Evolutionary conservation across 2,329 filamentous ascomycete genomes (phyloP), one percentile per base, ranked within the genome.

Genomic region (Cryoendolithus antarcticus): DNA sequence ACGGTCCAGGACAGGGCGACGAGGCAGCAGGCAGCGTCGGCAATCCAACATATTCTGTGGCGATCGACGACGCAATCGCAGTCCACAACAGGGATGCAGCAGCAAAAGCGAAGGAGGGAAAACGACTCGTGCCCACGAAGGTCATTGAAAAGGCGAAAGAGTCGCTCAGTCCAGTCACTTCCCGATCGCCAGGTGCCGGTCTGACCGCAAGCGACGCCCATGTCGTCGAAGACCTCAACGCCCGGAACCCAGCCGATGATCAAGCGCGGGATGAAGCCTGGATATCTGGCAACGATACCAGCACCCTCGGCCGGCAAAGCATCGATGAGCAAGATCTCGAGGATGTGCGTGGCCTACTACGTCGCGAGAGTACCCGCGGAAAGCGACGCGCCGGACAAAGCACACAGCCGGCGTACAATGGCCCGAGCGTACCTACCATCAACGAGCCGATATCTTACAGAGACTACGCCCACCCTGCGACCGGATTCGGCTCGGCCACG

Each of bases 1-100:
- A 85, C 51, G 77, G 69, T 12, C 89, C 89, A 40, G 86, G 81
- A 31, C 86, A 82, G 43, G 83, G 79, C 40, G 66, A 64, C 44
- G 67, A 73, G 42, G 75, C 73, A 31, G 72, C 82, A 4, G 75
- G 70, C 27, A 70, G 69, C 45, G 61, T 62, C 27, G 66, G 66
- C 11, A 91, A 93, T 61, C 88, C 88, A 1, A 67, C 76, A 4
- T 94, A 91, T 66, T 81, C 80, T 12, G 88, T 95, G 12, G 60
- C 79, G 4, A 79, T 94, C 37, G 68, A 74, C 2, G 80, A 89
- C 46, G 65, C 72, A 0, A 73, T 77, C 48, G 86, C 86, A 5
- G 63, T 70, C 24, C 64, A 70, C 30, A 77, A 77, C 39, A 54
- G 50, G 3, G 75, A 82, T 32, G 69, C 72, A 39, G 71, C 74